These are phyloP conservation scores for Mikania micrantha DNA, from an alignment of 129 eudicot species.

Conservation along the genomic window DNA sequence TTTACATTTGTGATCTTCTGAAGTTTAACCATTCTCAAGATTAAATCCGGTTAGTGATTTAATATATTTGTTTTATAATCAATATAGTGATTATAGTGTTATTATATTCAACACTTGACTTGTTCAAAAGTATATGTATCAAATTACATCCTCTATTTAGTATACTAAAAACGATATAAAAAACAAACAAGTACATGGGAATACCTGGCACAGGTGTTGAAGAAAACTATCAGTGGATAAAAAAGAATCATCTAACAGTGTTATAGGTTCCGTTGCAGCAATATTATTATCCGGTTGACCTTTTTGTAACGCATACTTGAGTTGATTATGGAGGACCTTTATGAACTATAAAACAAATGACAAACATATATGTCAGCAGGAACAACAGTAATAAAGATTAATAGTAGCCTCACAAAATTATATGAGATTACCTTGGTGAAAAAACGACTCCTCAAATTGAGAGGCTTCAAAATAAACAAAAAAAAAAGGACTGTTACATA, in stretches of 20 bases:
- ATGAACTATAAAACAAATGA: constrained; percentile 46
- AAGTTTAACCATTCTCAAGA: too few relatives aligned
- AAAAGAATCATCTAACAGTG: constrained; percentile 77
- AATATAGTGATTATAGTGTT: too few relatives aligned
- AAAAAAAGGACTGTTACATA: neutral
- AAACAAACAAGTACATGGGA: neutral
- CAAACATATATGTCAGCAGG: constrained; percentile 16
- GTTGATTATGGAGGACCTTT: constrained; percentile 63
- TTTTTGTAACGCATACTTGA: constrained; percentile 67
- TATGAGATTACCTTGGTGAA: constrained; percentile 63
- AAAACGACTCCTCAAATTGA: constrained; percentile 69
- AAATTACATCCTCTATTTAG: neutral
- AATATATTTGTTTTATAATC: too few relatives aligned
- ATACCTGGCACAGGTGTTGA: constrained; percentile 84
- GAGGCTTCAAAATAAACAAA: constrained; percentile 52
- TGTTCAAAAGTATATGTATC: neutral
- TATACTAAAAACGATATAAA: neutral
- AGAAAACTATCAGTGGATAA: constrained; percentile 78
- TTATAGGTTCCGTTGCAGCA: constrained; percentile 37
- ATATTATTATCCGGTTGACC: constrained; percentile 33
- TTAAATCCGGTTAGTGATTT: too few relatives aligned
- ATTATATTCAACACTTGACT: too few relatives aligned
- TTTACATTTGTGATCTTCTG: too few relatives aligned
- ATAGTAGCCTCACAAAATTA: neutral
- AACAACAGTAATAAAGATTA: neutral